Evolutionary conservation across 2,329 filamentous ascomycete species (phyloP), one percentile per base, ranked within the genome.

Genomic region (Emergomyces africanus): DNA sequence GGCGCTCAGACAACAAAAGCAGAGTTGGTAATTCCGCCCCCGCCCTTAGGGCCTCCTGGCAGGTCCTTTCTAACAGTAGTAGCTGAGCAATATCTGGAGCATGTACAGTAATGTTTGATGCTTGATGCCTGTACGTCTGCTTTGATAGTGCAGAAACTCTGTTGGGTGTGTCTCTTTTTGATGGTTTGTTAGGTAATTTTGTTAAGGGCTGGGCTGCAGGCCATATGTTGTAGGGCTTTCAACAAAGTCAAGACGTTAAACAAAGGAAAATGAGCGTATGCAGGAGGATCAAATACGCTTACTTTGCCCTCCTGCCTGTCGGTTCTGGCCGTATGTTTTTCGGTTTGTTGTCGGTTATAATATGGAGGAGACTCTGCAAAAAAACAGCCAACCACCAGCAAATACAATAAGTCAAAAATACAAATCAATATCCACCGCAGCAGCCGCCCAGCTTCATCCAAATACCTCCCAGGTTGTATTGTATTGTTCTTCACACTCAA

Each of bases 341-440:
- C 23, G 39, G 54, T 23, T 44, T 49, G 42, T 50, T 57, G 55
- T 30, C 55, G 55, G 39, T 9, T 50, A 49, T 48, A 49, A 56
- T 55, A 42, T 28, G 39, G 39, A 25, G 54, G 41, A 33, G 44
- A 20, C n/a, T 20, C 39, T 55, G 53, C 53, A 30, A 39, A 39
- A 55, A 55, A 39, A 54, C 42, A 54, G 37, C 25, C 9, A 10
- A 46, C 20, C 8, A 51, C 49, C 49, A 58, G 37, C 48, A 58
- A 51, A 58, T 58, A 58, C 57, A 58, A 35, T 15, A 55, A 55
- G 48, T 28, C 57, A 35, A 58, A 58, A 53, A 58, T 58, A 58
- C 57, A 58, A 41, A 25, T 48, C 48, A 48, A 33, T 53, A 41
- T 58, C 57, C 57, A 50, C 57, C 48, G 30, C 33, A 58, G 48